A percentile compares a stretch with the other conserved stretches of the same genome.
These are phyloP conservation scores for Acanthamoeba lugdunensis DNA, from an alignment of 208 protist species.

Conservation along the genomic window DNA sequence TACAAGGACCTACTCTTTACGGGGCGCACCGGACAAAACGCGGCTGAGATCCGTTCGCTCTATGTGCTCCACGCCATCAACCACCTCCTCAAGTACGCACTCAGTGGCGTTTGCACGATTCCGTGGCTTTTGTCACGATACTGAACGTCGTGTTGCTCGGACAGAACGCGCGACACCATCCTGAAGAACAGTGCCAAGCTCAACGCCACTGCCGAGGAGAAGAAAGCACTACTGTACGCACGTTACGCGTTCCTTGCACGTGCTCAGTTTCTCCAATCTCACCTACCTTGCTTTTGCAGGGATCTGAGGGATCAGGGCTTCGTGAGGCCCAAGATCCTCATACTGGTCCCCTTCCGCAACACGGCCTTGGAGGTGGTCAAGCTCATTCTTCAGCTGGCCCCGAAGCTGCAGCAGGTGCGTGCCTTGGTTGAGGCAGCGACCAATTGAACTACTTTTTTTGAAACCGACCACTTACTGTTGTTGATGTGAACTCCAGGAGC, in stretches of 20 bases:
- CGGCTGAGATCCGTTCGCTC: constrained; percentile 2
- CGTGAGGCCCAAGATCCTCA: constrained; percentile 91
- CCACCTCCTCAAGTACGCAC: constrained; percentile 53
- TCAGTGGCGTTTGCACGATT: too few relatives aligned
- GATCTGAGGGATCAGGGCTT: constrained; percentile 92
- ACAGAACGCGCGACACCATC: constrained; percentile 44
- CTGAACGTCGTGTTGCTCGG: not conserved
- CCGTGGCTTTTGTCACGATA: not conserved
- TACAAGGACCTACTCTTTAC: constrained; percentile 68
- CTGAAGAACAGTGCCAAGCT: constrained; percentile 66
- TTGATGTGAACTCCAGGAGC: not conserved
- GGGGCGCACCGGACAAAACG: not conserved
- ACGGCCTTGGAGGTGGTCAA: constrained; percentile 91
- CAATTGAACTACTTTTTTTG: not conserved
- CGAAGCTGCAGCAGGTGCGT: constrained; percentile 77
- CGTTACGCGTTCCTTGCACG: not conserved
- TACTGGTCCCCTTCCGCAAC: constrained; percentile 94
- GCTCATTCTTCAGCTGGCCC: constrained; percentile 91
- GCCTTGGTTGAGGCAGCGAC: not conserved
- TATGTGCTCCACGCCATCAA: constrained; percentile 71
- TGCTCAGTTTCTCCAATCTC: not conserved
- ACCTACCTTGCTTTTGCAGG: not conserved
- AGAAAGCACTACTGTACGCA: not conserved
- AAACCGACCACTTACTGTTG: not conserved
- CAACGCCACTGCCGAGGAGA: constrained; percentile 10